These are phyloP conservation scores for Colletotrichum endophyticum DNA, from an alignment of 2,329 filamentous ascomycete genomes.

Conservation along the genomic window DNA sequence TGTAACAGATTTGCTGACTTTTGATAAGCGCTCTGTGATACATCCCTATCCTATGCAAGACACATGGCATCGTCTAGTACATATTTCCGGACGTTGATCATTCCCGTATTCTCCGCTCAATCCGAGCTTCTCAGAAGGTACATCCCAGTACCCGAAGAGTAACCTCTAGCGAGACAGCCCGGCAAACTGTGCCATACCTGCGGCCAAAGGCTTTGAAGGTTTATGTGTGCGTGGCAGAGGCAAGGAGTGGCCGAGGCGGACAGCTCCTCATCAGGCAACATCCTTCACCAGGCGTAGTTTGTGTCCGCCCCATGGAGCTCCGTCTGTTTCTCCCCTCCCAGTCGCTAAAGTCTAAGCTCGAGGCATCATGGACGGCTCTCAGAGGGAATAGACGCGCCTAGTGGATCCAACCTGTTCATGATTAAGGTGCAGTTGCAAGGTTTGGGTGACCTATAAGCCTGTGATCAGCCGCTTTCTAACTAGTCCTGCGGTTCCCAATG, in stretches of 20 bases:
- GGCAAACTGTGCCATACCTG: neutral
- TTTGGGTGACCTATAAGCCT: neutral
- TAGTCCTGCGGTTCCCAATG: fast-evolving
- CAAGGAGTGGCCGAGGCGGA: neutral
- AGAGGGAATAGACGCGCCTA: neutral
- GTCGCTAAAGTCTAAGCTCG: neutral
- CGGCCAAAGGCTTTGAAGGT: neutral
- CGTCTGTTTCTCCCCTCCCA: neutral
- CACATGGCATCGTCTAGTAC: neutral
- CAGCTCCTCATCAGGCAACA: neutral
- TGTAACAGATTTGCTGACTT: neutral
- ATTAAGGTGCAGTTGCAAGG: neutral
- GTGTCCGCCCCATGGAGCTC: neutral
- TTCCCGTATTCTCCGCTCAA: neutral
- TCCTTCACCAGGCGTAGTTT: neutral
- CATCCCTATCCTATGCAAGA: neutral
- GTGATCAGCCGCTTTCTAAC: neutral
- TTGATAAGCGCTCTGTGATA: neutral
- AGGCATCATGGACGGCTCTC: neutral
- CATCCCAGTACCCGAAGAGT: neutral
- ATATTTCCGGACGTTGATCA: neutral
- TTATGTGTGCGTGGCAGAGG: neutral
- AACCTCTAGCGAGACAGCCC: neutral
- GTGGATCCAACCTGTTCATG: neutral
- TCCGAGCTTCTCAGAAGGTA: neutral